A percentile compares a stretch with the other conserved stretches of the same genome.
These are phyloP conservation scores for Phlebopus sp. DNA, from an alignment of 1,284 basidiomycete species.

Conservation along the genomic window DNA sequence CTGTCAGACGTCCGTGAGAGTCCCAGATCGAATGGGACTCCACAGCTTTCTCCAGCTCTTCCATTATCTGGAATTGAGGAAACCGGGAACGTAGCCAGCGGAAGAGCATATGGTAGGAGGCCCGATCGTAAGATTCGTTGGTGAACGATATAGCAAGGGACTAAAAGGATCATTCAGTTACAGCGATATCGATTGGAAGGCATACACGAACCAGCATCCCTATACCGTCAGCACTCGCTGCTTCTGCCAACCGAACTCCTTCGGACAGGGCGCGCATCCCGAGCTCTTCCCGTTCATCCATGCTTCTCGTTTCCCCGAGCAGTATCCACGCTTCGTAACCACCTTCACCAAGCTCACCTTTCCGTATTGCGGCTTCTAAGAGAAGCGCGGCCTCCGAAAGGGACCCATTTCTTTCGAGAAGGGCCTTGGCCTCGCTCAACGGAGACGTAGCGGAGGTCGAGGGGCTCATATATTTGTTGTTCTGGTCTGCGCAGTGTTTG, in stretches of 20 bases:
- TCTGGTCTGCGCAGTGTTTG: slow-evolving; percentile 42
- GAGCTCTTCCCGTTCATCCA: slow-evolving; percentile 90
- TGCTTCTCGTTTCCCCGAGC: slow-evolving; percentile 90
- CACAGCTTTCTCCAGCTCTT: slow-evolving; percentile 57
- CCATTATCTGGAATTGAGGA: slow-evolving; percentile 60
- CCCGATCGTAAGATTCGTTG: slow-evolving; percentile 91
- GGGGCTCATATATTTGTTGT: slow-evolving; percentile 69
- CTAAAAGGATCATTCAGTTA: slow-evolving; percentile 39
- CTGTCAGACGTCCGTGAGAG: slow-evolving; percentile 77
- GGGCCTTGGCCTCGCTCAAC: slow-evolving; percentile 68
- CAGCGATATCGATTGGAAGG: slow-evolving; percentile 1
- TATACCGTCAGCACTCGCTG: slow-evolving; percentile 61
- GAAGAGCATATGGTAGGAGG: slow-evolving; percentile 84
- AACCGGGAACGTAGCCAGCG: slow-evolving; percentile 83
- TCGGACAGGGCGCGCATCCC: slow-evolving; percentile 74
- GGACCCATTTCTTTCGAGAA: slow-evolving; percentile 78
- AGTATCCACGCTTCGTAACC: slow-evolving; percentile 93
- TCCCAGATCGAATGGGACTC: slow-evolving; percentile 76
- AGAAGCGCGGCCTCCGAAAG: slow-evolving; percentile 82
- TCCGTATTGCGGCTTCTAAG: slow-evolving; percentile 85
- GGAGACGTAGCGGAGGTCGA: slow-evolving; percentile 46
- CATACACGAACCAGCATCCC: slow-evolving; percentile 73
- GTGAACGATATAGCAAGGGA: slow-evolving; percentile 96
- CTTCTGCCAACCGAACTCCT: slow-evolving; percentile 64
- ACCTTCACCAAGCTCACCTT: slow-evolving; percentile 71